Percentiles rank a stretch among this genome's conserved stretches.
These are phyloP conservation scores for Moelleriella libera DNA, from an alignment of 2,329 filamentous ascomycete species.

Conservation along the genomic window DNA sequence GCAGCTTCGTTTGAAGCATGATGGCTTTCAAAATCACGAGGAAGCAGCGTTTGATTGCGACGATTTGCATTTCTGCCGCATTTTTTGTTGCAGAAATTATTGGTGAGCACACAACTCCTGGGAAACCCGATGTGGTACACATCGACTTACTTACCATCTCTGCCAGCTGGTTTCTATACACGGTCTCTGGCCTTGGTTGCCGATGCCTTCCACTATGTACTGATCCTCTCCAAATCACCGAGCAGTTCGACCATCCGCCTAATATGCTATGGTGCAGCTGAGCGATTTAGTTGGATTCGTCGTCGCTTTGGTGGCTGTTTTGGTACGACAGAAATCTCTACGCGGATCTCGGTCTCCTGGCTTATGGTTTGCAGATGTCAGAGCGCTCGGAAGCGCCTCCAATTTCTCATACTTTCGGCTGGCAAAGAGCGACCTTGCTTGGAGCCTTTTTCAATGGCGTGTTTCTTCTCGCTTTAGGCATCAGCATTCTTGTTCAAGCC, in stretches of 20 bases:
- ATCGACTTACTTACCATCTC: background rate
- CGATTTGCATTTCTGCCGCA: constrained; percentile 32
- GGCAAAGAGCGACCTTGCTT: constrained; percentile 58
- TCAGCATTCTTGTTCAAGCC: constrained; percentile 61
- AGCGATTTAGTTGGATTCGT: constrained; percentile 59
- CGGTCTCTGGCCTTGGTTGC: constrained; percentile 58
- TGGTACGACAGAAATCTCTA: constrained; percentile 26
- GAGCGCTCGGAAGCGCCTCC: constrained; percentile 38
- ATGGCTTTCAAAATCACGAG: constrained; percentile 9
- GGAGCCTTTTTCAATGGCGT: constrained; percentile 73
- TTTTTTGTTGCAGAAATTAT: constrained; percentile 39
- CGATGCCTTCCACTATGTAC: constrained; percentile 66
- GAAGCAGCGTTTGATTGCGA: constrained; percentile 31
- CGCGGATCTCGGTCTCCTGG: background rate
- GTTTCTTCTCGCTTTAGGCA: constrained; percentile 55
- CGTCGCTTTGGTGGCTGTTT: constrained; percentile 49
- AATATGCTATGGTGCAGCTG: constrained; percentile 30
- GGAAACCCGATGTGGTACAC: background rate
- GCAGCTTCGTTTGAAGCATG: constrained; percentile 6
- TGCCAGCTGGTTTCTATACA: constrained; percentile 51
- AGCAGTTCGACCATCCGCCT: constrained; percentile 1
- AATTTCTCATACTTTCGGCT: constrained; percentile 47
- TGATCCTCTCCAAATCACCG: background rate
- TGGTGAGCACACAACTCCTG: constrained; percentile 16
- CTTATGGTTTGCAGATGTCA: constrained; percentile 25